These are phyloP conservation scores for Corchorus capsularis DNA, from an alignment of 345 rosid species.

Conservation along the genomic window DNA sequence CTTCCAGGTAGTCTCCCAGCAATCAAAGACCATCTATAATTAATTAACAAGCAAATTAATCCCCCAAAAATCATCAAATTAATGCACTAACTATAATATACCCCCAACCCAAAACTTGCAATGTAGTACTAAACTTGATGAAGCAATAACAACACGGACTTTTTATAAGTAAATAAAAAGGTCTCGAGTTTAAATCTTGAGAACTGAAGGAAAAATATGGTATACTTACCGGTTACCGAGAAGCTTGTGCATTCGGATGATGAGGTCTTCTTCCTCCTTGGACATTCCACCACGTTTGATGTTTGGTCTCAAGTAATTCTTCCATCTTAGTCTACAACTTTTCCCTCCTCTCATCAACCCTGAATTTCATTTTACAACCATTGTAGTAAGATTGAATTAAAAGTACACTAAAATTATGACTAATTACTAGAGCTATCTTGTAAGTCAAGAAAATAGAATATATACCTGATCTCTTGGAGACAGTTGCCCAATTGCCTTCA, in stretches of 20 bases:
- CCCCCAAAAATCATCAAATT: background rate
- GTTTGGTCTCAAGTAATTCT: slow-evolving; percentile 81
- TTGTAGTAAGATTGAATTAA: too few relatives aligned
- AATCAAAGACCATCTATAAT: slow-evolving; percentile 71
- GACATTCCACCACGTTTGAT: slow-evolving; percentile 81
- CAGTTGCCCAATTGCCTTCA: slow-evolving; percentile 82
- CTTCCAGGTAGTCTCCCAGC: slow-evolving; percentile 91
- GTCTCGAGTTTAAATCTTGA: background rate
- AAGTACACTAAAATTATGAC: too few relatives aligned
- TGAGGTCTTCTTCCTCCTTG: slow-evolving; percentile 78
- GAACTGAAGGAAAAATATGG: background rate
- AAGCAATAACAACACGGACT: background rate
- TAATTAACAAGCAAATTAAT: background rate
- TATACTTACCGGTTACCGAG: slow-evolving; percentile 65
- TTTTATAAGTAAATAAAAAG: too few relatives aligned
- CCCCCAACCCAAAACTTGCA: background rate
- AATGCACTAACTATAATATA: too few relatives aligned
- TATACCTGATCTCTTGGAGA: slow-evolving; percentile 65
- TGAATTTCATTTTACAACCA: slow-evolving; percentile 20
- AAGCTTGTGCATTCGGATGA: slow-evolving; percentile 88
- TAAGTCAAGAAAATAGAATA: background rate
- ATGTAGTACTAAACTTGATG: background rate
- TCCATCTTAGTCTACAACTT: slow-evolving; percentile 89
- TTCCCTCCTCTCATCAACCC: slow-evolving; percentile 83
- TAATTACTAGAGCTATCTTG: background rate